Evolutionary conservation across 345 rosid genomes (phyloP), one percentile per base, ranked within the genome.

Genomic region (Anastatica hierochuntica): DNA sequence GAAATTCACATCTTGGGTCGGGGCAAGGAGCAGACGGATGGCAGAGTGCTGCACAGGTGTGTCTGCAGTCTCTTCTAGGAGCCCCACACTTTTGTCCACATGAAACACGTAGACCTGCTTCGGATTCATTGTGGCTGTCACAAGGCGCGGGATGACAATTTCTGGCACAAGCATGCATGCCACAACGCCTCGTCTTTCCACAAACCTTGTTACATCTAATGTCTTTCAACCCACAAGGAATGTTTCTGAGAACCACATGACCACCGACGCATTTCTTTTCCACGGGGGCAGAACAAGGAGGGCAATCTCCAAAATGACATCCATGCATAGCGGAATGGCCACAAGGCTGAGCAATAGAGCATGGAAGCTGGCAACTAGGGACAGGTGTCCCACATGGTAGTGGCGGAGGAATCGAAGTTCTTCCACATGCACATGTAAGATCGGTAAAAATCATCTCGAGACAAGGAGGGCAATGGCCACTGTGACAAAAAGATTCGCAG

Each of bases 251-350:
- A 71, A 92, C 77, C 67, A 88, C 94, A 63, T 88, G 98, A 14
- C 97, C 95, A 43, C 95, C 98, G 37, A 81, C 74, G 31, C 98
- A 88, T 62, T 85, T 90, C 73, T 88, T 92, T 35, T 90, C 94
- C 39, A 85, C 74, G 19, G 95, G 97, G 21, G 81, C 81, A 10
- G 97, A 81, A 67, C 98, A 92, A 46, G 98, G 87, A 10, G 94
- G 97, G 69, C 98, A 92, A 51, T 92, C 97, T 26, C 97, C 97
- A 67, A 85, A 83, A 75, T 92, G 98, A 70, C 94, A 92, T 69
- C 85, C 79, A 61, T 92, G 98, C n/a, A 89, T 71, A 37, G 97
- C 76, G 42, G 81, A 45, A 74, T 88, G 97, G 43, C 98, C 97
- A 61, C 98, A 85, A 47, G 87, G 76, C 67, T 77, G 95, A 15